Evolutionary conservation across 208 protist genomes (phyloP).

Genomic region (Blechomonas ayalai): DNA sequence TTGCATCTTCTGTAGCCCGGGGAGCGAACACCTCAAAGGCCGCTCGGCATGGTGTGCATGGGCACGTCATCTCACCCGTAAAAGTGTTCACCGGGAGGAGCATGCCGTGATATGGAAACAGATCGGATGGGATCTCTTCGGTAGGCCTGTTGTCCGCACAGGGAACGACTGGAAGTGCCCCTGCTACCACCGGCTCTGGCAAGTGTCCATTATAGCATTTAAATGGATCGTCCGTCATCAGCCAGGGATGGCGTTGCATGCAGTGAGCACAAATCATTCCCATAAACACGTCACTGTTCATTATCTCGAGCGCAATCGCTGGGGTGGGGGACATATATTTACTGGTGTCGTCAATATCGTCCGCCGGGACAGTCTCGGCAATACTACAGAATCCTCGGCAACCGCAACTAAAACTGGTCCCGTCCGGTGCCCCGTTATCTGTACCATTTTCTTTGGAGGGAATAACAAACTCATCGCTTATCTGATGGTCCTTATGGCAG

Average conservation of each 20-base stretch:
- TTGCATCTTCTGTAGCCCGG: constrained; percentile 35
- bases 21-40: constrained; percentile 63
- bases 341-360: constrained; percentile 27
- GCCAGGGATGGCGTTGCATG: constrained; percentile 81
- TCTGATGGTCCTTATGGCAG: constrained; percentile 74
- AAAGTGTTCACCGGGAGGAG: constrained; percentile 61
- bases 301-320: constrained; percentile 34
- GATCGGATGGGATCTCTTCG: constrained; percentile 1
- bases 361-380: constrained; percentile 28
- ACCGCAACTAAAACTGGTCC: constrained; percentile 65
- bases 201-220: constrained; percentile 58
- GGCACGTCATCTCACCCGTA: constrained; percentile 51
- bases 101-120: constrained; percentile 70
- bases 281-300: constrained; percentile 77
- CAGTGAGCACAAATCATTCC: constrained; percentile 71
- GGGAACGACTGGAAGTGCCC: constrained; percentile 20
- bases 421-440: constrained; percentile 29
- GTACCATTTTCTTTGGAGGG: constrained; percentile 33
- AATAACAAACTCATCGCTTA: constrained; percentile 19
- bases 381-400: constrained; percentile 63
- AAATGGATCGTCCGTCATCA: constrained; percentile 37
- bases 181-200: constrained; percentile 15
- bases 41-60: constrained; percentile 44
- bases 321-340: constrained; percentile 27
- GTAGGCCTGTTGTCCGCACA: constrained; percentile 19